Percentiles rank a stretch among this genome's conserved stretches.
Evolutionary conservation across 192 early-diverging fungal genomes (phyloP).

Genomic region (Polychytrium aggregatum): DNA sequence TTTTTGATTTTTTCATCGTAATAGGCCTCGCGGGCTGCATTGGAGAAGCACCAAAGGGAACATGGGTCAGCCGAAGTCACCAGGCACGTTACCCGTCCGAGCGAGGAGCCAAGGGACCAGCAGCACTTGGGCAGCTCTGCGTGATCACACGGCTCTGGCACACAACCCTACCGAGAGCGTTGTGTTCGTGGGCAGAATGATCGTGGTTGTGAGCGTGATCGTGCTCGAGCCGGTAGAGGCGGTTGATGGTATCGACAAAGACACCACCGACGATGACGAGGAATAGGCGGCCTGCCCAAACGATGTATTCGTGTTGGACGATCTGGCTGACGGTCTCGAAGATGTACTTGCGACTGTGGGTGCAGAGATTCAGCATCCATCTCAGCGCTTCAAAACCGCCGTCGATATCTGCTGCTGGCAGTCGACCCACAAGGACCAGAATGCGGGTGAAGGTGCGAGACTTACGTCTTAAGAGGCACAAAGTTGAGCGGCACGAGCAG

Average conservation of each 20-base stretch:
- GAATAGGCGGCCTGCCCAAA: conserved; percentile 27
- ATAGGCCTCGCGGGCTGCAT: background rate
- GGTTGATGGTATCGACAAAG: conserved; percentile 33
- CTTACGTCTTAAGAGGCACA: conserved; percentile 21
- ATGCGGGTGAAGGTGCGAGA: background rate
- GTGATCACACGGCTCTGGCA: background rate
- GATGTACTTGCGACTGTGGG: conserved; percentile 20
- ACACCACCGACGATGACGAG: conserved; percentile 27
- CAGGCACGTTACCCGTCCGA: background rate
- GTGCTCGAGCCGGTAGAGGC: conserved; percentile 22
- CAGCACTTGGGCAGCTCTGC: background rate
- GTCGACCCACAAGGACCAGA: too few relatives aligned
- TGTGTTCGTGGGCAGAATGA: conserved; percentile 3
- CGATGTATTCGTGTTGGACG: conserved; percentile 20
- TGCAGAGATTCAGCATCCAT: background rate
- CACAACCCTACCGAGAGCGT: background rate
- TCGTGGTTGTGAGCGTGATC: conserved; percentile 11
- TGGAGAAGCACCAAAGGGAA: too few relatives aligned
- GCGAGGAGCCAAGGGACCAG: background rate
- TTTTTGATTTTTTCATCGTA: background rate
- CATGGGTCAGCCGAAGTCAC: background rate
- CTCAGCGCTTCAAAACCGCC: background rate
- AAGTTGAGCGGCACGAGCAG: conserved; percentile 30
- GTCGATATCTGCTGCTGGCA: too few relatives aligned
- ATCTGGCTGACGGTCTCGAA: conserved; percentile 13